A percentile compares a stretch with the other conserved stretches of the same genome.
These are phyloP conservation scores for Dactylorhiza incarnata DNA, from an alignment of 106 monocot species.

Conservation along the genomic window DNA sequence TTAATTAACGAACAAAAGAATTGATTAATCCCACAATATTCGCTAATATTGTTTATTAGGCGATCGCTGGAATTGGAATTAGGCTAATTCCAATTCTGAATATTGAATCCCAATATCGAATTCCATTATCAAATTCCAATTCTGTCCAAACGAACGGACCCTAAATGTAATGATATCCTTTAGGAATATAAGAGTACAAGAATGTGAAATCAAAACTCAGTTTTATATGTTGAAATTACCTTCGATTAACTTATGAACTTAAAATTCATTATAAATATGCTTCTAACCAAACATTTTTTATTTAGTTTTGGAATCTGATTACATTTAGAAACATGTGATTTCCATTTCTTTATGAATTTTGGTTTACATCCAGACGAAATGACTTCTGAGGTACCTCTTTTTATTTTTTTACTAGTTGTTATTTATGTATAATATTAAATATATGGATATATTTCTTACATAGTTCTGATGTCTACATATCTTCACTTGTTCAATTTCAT, in stretches of 20 bases:
- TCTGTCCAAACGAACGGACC: no score
- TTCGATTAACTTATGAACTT: background rate
- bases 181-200: background rate
- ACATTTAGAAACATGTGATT: background rate
- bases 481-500: conserved; percentile 9
- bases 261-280: background rate
- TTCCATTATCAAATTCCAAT: no score
- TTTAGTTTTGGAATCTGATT: background rate
- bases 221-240: background rate
- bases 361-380: background rate
- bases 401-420: no score
- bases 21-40: no score
- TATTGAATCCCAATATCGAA: no score
- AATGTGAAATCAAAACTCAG: background rate
- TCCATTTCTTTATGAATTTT: background rate
- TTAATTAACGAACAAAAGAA: no score
- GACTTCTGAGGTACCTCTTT: background rate
- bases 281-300: background rate
- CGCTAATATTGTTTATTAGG: no score
- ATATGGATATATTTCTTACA: background rate
- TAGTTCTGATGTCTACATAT: background rate
- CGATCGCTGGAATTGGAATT: no score
- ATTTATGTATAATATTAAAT: background rate
- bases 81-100: no score
- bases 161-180: background rate